Evolutionary conservation across 345 rosid species (phyloP).

Genomic region (Hevea brasiliensis): DNA sequence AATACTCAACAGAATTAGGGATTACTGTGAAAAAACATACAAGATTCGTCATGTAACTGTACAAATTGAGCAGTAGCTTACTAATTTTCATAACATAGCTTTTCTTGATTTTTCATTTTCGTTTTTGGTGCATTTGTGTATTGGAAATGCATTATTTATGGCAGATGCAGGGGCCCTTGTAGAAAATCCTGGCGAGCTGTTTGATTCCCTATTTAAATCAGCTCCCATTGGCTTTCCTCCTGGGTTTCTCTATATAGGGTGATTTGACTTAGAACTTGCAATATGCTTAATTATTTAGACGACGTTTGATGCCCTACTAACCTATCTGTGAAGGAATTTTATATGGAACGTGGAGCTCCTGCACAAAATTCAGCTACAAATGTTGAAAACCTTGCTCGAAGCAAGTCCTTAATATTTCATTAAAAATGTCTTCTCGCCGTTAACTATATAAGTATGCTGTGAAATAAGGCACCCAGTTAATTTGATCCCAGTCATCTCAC

Average conservation of each 20-base stretch:
- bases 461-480: background rate
- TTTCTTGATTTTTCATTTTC: background rate
- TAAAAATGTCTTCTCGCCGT: too few relatives aligned
- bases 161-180: background rate
- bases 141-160: background rate
- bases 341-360: background rate
- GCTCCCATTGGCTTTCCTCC: background rate
- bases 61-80: constrained; percentile 53
- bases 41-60: constrained; percentile 68
- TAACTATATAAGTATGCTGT: background rate
- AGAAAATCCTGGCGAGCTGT: constrained; percentile 8
- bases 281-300: background rate
- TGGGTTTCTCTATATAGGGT: background rate
- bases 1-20: constrained; percentile 46
- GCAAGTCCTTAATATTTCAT: background rate
- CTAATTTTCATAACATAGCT: background rate
- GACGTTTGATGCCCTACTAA: background rate
- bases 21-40: constrained; percentile 49
- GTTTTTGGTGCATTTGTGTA: background rate
- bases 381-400: background rate
- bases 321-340: background rate
- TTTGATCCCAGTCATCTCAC: background rate
- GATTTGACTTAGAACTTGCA: background rate
- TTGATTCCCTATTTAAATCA: constrained; percentile 6
- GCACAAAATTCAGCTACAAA: background rate